Base-by-base conservation (phyloP, 345 rosid genomes). In the Eucalyptus marginata region DNA sequence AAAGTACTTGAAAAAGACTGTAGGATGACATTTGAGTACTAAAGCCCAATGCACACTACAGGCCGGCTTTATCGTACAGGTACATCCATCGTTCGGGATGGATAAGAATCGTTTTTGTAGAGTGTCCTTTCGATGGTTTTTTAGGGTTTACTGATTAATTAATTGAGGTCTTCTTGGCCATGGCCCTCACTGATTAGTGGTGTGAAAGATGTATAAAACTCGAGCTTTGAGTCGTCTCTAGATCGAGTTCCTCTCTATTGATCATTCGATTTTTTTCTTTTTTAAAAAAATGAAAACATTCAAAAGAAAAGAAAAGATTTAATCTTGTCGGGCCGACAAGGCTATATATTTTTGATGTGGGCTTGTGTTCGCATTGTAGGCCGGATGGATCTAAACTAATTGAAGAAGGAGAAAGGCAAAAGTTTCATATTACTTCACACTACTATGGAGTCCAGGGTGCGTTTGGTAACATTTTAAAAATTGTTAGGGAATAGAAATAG, bases 191-290 rank as follows among this genome's bases (percentile, higher is more conserved):
- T 33, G 2, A 31, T 68, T 17, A 33, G 80, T 3, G 44, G 7
- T 33, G 80, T 20, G 22, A 68, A 68, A 68, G 4, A 16, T 3
- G 56, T 17, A 52, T 52, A 52, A 16, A 66, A 66, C 20, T 31
- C 2, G 22, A n/a, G 76, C 2, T n/a, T 66, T 13, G 20, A 66
- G 0, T 13, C 0, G 3, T 14, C 2, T 2, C 0, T 15, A 1
- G 3, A 15, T 31, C 22, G 0, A 31, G 7, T n/a, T 4, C 43
- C 22, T 31, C 80, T 16, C 20, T 1, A 9, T 8, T 9, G 18
- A 68, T 31, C 80, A 31, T 68, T 33, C 1, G 43, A 31, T 4
- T 66, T 31, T 66, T 66, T 16, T n/a, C n/a, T n/a, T n/a, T n/a
- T n/a, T n/a, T n/a, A n/a, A n/a, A n/a, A n/a, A n/a, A n/a, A 8